These are phyloP conservation scores for Pichia exigua DNA, from an alignment of 805 yeast genomes.

Conservation along the genomic window DNA sequence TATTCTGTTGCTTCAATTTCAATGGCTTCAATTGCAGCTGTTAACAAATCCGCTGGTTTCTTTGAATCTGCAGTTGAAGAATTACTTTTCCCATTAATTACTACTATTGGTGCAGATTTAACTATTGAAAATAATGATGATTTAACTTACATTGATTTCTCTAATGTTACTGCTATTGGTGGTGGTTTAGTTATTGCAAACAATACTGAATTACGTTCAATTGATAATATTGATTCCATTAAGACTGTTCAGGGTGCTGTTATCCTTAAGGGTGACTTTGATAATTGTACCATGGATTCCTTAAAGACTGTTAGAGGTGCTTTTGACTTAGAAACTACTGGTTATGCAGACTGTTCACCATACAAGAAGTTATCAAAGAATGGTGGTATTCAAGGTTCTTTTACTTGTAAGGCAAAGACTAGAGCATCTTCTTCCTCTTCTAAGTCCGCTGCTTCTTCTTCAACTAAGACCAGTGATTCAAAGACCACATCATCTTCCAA, in stretches of 20 bases:
- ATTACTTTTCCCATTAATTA: slow-evolving; percentile 47
- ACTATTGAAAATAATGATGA: slow-evolving; percentile 67
- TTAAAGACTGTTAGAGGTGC: slow-evolving; percentile 87
- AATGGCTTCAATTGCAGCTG: slow-evolving; percentile 55
- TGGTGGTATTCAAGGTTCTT: slow-evolving; percentile 91
- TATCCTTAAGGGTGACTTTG: slow-evolving; percentile 69
- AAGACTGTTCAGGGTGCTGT: slow-evolving; percentile 84
- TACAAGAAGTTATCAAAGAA: slow-evolving; percentile 64
- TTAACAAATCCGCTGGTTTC: slow-evolving; percentile 80
- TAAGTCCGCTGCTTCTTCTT: slow-evolving; percentile 19
- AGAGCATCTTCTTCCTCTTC: slow-evolving; percentile 38
- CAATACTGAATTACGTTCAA: slow-evolving; percentile 61
- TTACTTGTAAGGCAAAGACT: slow-evolving; percentile 62
- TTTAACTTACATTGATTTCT: slow-evolving; percentile 60
- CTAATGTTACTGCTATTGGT: slow-evolving; percentile 64
- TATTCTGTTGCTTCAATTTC: slow-evolving; percentile 71
- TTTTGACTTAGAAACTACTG: slow-evolving; percentile 66
- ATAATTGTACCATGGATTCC: slow-evolving; percentile 66
- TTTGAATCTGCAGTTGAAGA: slow-evolving; percentile 58
- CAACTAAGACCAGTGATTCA: slow-evolving; percentile 5
- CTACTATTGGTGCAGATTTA: slow-evolving; percentile 71
- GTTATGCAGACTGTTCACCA: slow-evolving; percentile 73
- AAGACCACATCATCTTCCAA: slow-evolving; percentile 17
- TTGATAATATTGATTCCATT: slow-evolving; percentile 70
- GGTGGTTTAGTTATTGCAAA: slow-evolving; percentile 91